phyloP scores from a whole-genome alignment of 257 asterid species.

The Penstemon davidsonii region DNA sequence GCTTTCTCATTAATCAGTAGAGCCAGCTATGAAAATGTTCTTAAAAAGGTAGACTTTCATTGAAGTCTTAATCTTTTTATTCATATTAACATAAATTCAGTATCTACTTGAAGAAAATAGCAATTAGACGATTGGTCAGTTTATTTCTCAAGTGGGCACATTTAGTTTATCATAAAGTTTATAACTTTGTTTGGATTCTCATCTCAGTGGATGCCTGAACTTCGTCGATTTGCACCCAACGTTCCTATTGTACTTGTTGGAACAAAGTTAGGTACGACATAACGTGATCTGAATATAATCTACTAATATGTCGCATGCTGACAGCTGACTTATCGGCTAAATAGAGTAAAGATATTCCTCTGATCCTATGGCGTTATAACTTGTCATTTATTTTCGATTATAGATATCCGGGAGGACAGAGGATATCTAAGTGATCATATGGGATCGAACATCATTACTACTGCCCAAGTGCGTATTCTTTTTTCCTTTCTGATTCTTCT shows the following conservation, averaged over 20 bases:
- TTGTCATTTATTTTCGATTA: not conserved
- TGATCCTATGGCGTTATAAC: not conserved
- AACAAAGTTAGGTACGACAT: constrained; percentile 71
- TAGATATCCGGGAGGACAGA: constrained; percentile 83
- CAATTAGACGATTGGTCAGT: no score
- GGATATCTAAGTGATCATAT: constrained; percentile 70
- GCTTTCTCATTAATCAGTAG: constrained; percentile 93
- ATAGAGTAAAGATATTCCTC: not conserved
- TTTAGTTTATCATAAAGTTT: not conserved
- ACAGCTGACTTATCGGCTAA: not conserved
- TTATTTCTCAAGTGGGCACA: no score
- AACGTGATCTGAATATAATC: not conserved
- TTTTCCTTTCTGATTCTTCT: not conserved
- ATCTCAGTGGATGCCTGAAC: constrained; percentile 98
- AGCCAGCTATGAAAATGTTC: constrained; percentile 93
- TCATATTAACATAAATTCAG: no score
- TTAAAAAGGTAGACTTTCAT: constrained; percentile 62
- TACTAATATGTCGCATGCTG: not conserved
- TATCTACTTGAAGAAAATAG: no score
- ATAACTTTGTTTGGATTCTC: constrained; percentile 22
- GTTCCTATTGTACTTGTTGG: constrained; percentile 96
- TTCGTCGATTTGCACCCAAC: constrained; percentile 94
- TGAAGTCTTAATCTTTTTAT: no score
- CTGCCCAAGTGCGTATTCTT: constrained; percentile 64
- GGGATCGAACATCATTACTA: constrained; percentile 69